These are phyloP conservation scores for Antrodiella citrinella DNA, from an alignment of 768 basidiomycete genomes.

Conservation along the genomic window DNA sequence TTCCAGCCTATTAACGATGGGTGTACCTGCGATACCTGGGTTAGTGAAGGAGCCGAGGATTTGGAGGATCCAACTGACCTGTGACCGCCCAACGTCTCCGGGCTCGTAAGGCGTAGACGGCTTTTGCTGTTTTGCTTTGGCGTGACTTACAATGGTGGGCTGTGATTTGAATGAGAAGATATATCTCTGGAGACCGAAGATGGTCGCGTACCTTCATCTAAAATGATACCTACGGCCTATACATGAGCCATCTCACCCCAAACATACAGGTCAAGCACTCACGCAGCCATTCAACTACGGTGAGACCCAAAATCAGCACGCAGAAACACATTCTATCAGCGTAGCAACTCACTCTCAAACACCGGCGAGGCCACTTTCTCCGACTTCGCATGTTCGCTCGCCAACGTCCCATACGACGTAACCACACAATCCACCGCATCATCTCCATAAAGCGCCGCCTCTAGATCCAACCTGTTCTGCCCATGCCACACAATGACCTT, in stretches of 20 bases:
- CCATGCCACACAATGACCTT: conserved; percentile 81
- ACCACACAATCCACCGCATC: conserved; percentile 65
- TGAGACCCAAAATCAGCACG: neutral
- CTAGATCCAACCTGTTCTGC: conserved; percentile 70
- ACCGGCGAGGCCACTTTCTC: conserved; percentile 53
- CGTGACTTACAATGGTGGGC: conserved; percentile 94
- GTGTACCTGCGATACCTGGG: conserved; percentile 58
- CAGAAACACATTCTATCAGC: neutral
- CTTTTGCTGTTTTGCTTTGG: conserved; percentile 78
- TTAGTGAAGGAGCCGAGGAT: conserved; percentile 12
- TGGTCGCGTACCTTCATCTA: conserved; percentile 54
- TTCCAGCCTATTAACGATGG: conserved; percentile 90
- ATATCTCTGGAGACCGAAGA: neutral
- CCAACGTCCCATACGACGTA: conserved; percentile 86
- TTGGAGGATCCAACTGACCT: conserved; percentile 63
- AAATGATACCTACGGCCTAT: conserved; percentile 37
- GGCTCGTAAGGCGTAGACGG: conserved; percentile 78
- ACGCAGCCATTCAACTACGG: conserved; percentile 69
- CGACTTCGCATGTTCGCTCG: conserved; percentile 76
- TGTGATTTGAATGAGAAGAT: neutral
- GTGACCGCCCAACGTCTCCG: conserved; percentile 87
- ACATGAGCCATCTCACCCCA: neutral
- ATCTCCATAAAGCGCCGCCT: conserved; percentile 45
- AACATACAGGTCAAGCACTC: conserved; percentile 1
- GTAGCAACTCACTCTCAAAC: conserved; percentile 53